Percentiles rank a stretch among this genome's conserved stretches.
Conservation (phyloP, 768 basidiomycete genomes). For the Pleurotus tuber-regium region DNA sequence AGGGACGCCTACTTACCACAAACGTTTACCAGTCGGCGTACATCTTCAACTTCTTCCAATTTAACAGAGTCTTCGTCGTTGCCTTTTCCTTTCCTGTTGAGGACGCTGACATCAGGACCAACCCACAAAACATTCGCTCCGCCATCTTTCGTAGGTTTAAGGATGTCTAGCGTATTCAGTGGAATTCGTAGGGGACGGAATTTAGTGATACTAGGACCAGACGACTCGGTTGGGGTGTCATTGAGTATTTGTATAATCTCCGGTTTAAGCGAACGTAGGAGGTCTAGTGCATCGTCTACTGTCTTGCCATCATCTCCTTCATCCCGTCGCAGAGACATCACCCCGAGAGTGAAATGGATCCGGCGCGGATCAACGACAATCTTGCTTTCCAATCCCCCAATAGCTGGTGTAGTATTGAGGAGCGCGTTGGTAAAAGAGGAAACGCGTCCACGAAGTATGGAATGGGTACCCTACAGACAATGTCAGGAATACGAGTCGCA, state of each 20-base stretch:
- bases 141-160: conserved; percentile 25
- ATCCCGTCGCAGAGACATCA: conserved; percentile 50
- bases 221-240: conserved; percentile 13
- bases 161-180: conserved; percentile 49
- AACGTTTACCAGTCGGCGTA: too few species aligned
- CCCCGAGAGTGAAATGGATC: conserved; percentile 75
- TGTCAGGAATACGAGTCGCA: neutral
- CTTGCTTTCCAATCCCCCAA: conserved; percentile 55
- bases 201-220: neutral
- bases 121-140: conserved; percentile 57
- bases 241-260: conserved; percentile 40
- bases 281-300: conserved; percentile 36
- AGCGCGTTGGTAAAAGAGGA: conserved; percentile 39
- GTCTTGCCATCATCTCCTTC: conserved; percentile 22
- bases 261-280: conserved; percentile 41
- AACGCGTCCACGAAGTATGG: conserved; percentile 32
- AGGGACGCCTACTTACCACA: too few species aligned
- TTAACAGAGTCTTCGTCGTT: neutral
- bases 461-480: conserved; percentile 32
- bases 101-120: conserved; percentile 37
- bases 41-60: neutral
- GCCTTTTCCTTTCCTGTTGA: neutral
- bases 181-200: conserved; percentile 29
- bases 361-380: conserved; percentile 57
- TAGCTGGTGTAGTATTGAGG: conserved; percentile 30